Base-by-base conservation (phyloP, 805 yeast species). In the Candida oleophila region DNA sequence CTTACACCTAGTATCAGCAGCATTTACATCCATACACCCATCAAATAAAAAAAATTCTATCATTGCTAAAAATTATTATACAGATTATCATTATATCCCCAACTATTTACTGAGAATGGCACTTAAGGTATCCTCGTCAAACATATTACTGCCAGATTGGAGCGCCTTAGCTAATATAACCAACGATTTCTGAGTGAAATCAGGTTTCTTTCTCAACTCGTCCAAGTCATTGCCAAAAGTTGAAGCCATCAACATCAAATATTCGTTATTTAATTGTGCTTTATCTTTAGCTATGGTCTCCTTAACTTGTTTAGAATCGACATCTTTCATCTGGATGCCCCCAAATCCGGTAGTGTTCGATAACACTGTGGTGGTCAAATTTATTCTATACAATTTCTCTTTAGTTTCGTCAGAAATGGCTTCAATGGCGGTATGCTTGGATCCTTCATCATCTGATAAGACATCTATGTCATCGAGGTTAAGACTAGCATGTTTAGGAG, bases 211-310 rank as follows among this genome's bases (percentile, higher is more conserved):
- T 59, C 90, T 78, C 50, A 83, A 65, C 45, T 70, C 69, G 55
- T 81, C 83, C 34, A 83, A 68, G 49, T 83, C 88, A 46, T 81
- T 81, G 41, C 83, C 81, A 55, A 82, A 85, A 34, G 71, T 75
- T 15, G 68, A 64, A 41, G 87, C 78, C 78, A 85, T 76, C 49
- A 81, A 55, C 30, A 68, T 70, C 56, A 85, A 61, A 54, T 74
- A 85, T 45, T 76, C 73, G 51, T 71, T 73, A 48, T 81, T 76
- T 42, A 81, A 60, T 42, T 69, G 68, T 30, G 65, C 60, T 42
- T 62, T 54, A 47, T 64, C 72, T 42, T 64, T 57, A 20, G 53
- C 48, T 30, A 68, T 47, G 1, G 56, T 54, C 19, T 60, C 56
- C 35, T 49, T 53, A 1, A 61, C 60, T 42, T 62, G 49, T 14